phyloP scores from a whole-genome alignment of 2,329 filamentous ascomycete genomes.

The Beauveria asiatica region DNA sequence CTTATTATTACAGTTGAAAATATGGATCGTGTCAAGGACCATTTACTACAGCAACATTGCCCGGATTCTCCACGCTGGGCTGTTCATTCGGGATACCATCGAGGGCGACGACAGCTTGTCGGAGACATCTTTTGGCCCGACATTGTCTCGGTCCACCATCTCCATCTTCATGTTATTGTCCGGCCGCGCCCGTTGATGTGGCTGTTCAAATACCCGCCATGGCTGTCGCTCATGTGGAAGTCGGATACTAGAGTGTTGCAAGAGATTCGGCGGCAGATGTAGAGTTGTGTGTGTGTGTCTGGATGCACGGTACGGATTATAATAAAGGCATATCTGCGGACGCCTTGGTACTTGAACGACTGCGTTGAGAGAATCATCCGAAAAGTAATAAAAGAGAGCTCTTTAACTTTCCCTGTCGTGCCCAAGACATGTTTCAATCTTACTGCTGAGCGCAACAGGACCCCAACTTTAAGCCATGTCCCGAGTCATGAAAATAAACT shows the following conservation, averaged over 20 bases:
- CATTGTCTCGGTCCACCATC: slow-evolving; percentile 11
- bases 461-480: too few relatives aligned
- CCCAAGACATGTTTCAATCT: too few relatives aligned
- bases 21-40: not conserved
- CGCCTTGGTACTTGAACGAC: too few relatives aligned
- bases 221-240: slow-evolving; percentile 12
- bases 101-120: not conserved
- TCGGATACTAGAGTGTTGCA: slow-evolving; percentile 7
- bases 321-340: too few relatives aligned
- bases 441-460: too few relatives aligned
- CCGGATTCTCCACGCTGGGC: not conserved
- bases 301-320: too few relatives aligned
- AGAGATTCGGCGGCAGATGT: slow-evolving; percentile 14
- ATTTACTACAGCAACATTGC: not conserved
- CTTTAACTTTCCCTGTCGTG: too few relatives aligned
- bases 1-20: not conserved
- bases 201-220: slow-evolving; percentile 10
- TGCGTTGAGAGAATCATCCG: too few relatives aligned
- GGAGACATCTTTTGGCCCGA: slow-evolving; percentile 4
- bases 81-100: not conserved
- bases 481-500: too few relatives aligned
- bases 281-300: too few relatives aligned
- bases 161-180: slow-evolving; percentile 13
- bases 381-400: too few relatives aligned
- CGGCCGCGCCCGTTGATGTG: not conserved